Conservation (phyloP, 129 eudicot species). For the Solidago caesia region DNA sequence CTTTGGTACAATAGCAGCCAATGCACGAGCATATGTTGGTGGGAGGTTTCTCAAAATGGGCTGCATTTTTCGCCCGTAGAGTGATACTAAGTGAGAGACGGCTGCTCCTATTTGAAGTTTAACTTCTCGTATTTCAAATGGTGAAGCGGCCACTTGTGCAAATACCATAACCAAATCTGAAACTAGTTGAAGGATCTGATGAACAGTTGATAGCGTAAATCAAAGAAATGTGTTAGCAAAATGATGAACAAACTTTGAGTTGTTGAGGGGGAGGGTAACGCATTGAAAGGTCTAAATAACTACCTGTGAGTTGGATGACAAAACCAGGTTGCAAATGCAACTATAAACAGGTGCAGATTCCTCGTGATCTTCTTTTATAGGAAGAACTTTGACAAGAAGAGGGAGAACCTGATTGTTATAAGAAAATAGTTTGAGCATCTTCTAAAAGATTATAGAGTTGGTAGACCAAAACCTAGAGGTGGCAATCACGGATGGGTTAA, state of each 20-base stretch:
- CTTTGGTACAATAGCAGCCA: slow-evolving; percentile 68
- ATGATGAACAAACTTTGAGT: too few species aligned
- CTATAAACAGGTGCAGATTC: slow-evolving; percentile 82
- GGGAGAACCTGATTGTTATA: slow-evolving; percentile 66
- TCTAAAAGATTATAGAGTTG: slow-evolving; percentile 4
- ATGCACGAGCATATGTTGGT: slow-evolving; percentile 72
- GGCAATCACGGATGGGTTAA: neutral
- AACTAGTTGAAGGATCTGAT: slow-evolving; percentile 73
- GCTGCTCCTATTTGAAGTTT: slow-evolving; percentile 77
- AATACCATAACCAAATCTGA: slow-evolving; percentile 74
- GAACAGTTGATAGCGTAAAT: neutral
- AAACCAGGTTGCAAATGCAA: slow-evolving; percentile 77
- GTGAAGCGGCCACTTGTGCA: slow-evolving; percentile 80
- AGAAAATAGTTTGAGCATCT: slow-evolving; percentile 11
- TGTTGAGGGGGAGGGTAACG: too few species aligned
- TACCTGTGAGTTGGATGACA: slow-evolving; percentile 9
- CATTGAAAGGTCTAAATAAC: neutral
- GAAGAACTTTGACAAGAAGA: slow-evolving; percentile 73
- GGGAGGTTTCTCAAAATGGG: slow-evolving; percentile 69
- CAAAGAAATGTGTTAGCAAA: too few species aligned
- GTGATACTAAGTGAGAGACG: slow-evolving; percentile 72
- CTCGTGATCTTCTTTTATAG: slow-evolving; percentile 86
- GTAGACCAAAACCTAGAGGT: neutral
- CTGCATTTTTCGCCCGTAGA: slow-evolving; percentile 73
- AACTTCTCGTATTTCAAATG: slow-evolving; percentile 71